phyloP scores from a whole-genome alignment of 805 yeast species.

The Maudiozyma saulgeensis region DNA sequence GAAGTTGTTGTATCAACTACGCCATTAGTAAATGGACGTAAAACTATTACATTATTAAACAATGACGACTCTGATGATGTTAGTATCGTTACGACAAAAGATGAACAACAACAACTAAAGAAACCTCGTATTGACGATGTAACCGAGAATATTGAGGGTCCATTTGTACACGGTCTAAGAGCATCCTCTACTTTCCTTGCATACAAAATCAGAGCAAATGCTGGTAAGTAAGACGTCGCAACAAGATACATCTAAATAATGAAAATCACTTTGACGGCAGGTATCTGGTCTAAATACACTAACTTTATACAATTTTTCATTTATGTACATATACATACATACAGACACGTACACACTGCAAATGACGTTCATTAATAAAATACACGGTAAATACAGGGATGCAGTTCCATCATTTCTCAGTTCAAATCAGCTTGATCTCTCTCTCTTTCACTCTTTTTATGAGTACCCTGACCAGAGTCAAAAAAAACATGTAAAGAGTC shows the following conservation, averaged over 20 bases:
- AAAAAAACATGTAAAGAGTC: no score
- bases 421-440: no score
- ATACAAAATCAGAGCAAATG: constrained; percentile 33
- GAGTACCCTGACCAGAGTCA: no score
- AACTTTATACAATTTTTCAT: no score
- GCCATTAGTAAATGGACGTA: background rate
- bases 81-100: constrained; percentile 9
- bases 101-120: constrained; percentile 8
- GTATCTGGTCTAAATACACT: no score
- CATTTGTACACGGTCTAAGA: constrained; percentile 31
- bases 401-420: no score
- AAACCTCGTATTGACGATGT: constrained; percentile 12
- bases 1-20: background rate
- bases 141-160: background rate
- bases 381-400: no score
- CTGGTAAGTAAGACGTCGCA: background rate
- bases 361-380: no score
- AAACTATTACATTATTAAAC: background rate
- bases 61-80: constrained; percentile 12
- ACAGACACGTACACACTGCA: no score
- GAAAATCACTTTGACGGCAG: no score
- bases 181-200: constrained; percentile 71
- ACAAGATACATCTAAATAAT: background rate
- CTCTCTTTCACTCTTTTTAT: no score
- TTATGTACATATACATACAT: no score